Percentiles rank a stretch among this genome's conserved stretches.
Evolutionary conservation across 192 early-diverging fungal species (phyloP).

Genomic region (Anaeromyces robustus): DNA sequence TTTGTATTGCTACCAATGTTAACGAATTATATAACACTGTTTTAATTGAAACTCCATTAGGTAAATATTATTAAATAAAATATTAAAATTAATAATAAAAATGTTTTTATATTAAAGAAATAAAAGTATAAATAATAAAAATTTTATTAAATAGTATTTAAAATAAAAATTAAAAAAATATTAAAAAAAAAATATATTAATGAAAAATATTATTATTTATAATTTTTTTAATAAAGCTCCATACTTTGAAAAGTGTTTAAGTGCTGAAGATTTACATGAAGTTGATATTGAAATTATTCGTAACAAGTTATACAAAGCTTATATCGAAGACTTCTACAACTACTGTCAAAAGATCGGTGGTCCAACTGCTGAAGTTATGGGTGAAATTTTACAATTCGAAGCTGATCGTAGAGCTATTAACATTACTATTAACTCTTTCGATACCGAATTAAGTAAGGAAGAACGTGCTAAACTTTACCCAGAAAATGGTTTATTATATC

Average conservation of each 20-base stretch:
- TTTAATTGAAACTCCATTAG: conserved; percentile 86
- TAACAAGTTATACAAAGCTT: conserved; percentile 97
- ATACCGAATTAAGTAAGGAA: conserved; percentile 92
- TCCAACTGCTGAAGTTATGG: conserved; percentile 83
- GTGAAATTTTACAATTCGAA: conserved; percentile 89
- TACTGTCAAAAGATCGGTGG: conserved; percentile 73
- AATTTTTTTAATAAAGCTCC: conserved; percentile 37
- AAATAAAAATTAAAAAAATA: neutral
- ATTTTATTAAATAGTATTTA: too few relatives aligned
- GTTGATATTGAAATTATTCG: conserved; percentile 99
- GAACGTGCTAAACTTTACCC: conserved; percentile 93
- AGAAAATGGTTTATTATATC: conserved; percentile 75
- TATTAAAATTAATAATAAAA: neutral
- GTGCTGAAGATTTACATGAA: conserved; percentile 94
- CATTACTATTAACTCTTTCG: conserved; percentile 98
- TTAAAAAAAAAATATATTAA: conserved; percentile 9
- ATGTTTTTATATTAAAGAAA: too few relatives aligned
- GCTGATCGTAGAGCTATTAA: conserved; percentile 95
- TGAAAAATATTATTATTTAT: neutral
- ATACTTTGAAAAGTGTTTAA: conserved; percentile 93
- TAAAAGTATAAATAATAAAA: too few relatives aligned
- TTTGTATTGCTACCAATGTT: conserved; percentile 93
- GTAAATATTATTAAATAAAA: conserved; percentile 30
- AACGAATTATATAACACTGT: conserved; percentile 91
- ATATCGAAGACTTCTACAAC: conserved; percentile 91